phyloP scores from a whole-genome alignment of 352 stramenopile genomes.

The Pythium insidiosum region DNA sequence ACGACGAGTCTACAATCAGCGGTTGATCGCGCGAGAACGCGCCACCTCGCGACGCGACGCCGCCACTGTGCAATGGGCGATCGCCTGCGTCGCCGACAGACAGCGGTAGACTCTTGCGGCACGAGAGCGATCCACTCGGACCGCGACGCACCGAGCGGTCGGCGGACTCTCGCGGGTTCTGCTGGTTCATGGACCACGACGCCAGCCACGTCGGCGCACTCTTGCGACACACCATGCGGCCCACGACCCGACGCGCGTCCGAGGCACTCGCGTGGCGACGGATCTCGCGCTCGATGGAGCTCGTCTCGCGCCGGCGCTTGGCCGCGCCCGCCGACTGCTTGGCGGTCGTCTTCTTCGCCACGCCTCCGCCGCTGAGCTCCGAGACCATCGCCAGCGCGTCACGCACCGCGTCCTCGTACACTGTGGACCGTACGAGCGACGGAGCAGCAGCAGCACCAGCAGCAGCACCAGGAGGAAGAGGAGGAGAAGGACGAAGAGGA shows the following conservation, averaged over 20 bases:
- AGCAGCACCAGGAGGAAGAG: not conserved
- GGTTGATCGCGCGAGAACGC: too few species aligned
- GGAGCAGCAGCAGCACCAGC: too few species aligned
- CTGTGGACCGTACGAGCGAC: too few species aligned
- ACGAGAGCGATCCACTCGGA: not conserved
- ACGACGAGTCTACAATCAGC: too few species aligned
- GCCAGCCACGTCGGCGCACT: not conserved
- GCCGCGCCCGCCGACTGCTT: not conserved
- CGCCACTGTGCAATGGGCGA: too few species aligned
- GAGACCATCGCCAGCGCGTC: conserved; percentile 7
- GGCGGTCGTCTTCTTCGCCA: not conserved
- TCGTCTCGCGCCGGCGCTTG: not conserved
- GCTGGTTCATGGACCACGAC: not conserved
- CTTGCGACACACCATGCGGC: not conserved
- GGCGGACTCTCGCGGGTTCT: not conserved
- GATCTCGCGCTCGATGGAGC: not conserved
- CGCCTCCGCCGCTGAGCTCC: not conserved
- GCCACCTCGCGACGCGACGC: too few species aligned
- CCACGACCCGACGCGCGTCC: not conserved
- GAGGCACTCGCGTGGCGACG: too few species aligned
- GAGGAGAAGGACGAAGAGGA: not conserved
- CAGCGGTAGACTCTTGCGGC: not conserved
- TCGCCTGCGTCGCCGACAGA: too few species aligned
- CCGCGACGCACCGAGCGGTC: not conserved
- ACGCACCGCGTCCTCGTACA: conserved; percentile 1